Conservation (phyloP, 177 flowering plant genomes). For the Tripterygium wilfordii region DNA sequence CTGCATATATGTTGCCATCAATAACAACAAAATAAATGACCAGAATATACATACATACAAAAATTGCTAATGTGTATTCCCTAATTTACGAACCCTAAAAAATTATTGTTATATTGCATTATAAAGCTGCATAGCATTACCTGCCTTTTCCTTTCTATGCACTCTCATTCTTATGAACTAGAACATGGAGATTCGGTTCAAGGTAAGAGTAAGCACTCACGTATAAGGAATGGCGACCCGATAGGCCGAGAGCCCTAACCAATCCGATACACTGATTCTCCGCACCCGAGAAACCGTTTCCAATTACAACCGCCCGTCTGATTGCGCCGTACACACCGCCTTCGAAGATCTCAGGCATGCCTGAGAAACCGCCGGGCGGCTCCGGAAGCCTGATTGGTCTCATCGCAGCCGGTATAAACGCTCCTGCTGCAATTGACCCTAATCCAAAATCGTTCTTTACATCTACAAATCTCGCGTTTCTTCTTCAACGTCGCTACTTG, state of each 20-base stretch:
- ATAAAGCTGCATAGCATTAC: not conserved
- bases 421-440: too few species aligned
- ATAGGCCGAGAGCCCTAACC: slow-evolving; percentile 39
- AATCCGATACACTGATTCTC: slow-evolving; percentile 43
- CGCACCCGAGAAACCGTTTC: slow-evolving; percentile 41
- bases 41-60: not conserved
- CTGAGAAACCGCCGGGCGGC: slow-evolving; percentile 2
- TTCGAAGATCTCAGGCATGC: slow-evolving; percentile 16
- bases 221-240: slow-evolving; percentile 18
- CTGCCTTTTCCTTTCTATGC: not conserved
- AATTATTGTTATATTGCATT: not conserved
- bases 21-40: not conserved
- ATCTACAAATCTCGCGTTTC: too few species aligned
- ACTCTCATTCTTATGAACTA: not conserved
- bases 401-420: too few species aligned
- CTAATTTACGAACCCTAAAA: not conserved
- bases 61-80: not conserved
- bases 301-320: slow-evolving; percentile 35
- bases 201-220: slow-evolving; percentile 11
- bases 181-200: not conserved
- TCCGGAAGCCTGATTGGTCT: slow-evolving; percentile 12
- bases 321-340: slow-evolving; percentile 18
- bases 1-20: slow-evolving; percentile 28
- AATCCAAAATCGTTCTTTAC: too few species aligned
- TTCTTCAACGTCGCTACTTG: too few species aligned